A percentile compares a stretch with the other conserved stretches of the same genome.
Conservation (phyloP, 495 filamentous ascomycete genomes). For the Aspergillus bridgeri region DNA sequence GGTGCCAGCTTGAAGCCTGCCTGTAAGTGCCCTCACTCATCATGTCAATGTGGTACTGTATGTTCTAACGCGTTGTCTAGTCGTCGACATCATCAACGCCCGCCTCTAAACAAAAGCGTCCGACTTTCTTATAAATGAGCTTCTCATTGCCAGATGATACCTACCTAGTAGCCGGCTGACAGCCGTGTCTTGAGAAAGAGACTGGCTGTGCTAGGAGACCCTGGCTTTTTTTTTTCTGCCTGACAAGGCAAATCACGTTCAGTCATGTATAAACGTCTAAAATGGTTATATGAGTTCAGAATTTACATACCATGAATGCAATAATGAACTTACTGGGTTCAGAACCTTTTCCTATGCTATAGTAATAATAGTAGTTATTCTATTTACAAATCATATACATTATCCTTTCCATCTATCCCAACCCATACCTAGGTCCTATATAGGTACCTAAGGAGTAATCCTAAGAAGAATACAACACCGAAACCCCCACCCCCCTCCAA, state of each 20-base stretch:
- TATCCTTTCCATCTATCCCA: neutral
- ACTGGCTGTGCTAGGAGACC: constrained; percentile 13
- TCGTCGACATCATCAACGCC: constrained; percentile 67
- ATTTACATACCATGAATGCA: neutral
- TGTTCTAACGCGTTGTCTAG: constrained; percentile 23
- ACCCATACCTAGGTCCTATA: neutral
- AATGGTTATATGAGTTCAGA: neutral
- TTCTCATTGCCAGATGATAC: neutral
- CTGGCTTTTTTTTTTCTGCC: constrained; percentile 4
- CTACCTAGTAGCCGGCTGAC: neutral
- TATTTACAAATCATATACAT: neutral
- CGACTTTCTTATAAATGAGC: constrained; percentile 7
- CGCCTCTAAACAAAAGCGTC: constrained; percentile 37
- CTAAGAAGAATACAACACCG: constrained; percentile 91
- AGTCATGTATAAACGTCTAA: neutral
- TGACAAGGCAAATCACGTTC: neutral
- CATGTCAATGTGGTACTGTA: neutral
- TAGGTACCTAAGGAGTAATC: neutral
- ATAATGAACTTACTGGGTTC: neutral
- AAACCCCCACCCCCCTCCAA: constrained; percentile 69
- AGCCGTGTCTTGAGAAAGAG: neutral
- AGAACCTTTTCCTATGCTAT: no score
- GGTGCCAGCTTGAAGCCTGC: constrained; percentile 98
- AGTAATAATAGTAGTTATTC: no score
- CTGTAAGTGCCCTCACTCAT: constrained; percentile 54